phyloP scores from a whole-genome alignment of 1,284 basidiomycete genomes.

The Cutaneotrichosporon sp. region DNA sequence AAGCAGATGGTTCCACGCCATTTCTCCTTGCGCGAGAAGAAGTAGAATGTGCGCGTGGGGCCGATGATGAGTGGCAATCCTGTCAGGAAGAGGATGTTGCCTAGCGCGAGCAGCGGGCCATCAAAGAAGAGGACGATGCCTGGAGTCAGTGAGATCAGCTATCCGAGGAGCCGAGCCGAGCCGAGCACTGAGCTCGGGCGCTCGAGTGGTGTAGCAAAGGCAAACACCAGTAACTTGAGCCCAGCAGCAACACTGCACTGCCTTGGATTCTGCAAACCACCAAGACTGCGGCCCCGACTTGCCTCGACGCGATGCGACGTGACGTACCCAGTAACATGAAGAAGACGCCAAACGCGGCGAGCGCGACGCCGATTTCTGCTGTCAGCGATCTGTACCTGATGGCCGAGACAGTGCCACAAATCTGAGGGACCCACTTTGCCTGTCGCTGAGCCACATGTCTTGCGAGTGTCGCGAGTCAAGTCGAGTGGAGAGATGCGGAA shows the following conservation, averaged over 20 bases:
- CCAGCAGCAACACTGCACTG: background rate
- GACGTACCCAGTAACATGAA: constrained; percentile 82
- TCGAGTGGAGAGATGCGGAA: background rate
- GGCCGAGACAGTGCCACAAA: background rate
- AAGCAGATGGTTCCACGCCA: constrained; percentile 91
- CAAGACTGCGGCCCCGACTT: too few species aligned
- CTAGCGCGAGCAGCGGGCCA: constrained; percentile 91
- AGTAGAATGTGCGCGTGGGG: constrained; percentile 93
- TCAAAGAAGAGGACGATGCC: constrained; percentile 95
- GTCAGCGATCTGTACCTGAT: background rate
- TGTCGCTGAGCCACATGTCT: constrained; percentile 67
- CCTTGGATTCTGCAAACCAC: background rate
- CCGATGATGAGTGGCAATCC: constrained; percentile 93
- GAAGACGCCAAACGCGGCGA: constrained; percentile 93
- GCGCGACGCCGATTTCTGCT: constrained; percentile 88
- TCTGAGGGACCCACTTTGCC: constrained; percentile 59
- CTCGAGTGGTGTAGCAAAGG: too few species aligned
- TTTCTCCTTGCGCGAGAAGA: constrained; percentile 96
- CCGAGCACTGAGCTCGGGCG: background rate
- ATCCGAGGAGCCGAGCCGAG: background rate
- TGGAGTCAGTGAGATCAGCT: constrained; percentile 29
- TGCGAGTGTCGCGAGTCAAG: background rate
- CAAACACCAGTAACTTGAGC: too few species aligned
- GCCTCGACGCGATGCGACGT: background rate
- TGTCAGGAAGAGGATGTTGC: constrained; percentile 89